Conservation (phyloP, 257 asterid genomes). For the Scutellaria minor region DNA sequence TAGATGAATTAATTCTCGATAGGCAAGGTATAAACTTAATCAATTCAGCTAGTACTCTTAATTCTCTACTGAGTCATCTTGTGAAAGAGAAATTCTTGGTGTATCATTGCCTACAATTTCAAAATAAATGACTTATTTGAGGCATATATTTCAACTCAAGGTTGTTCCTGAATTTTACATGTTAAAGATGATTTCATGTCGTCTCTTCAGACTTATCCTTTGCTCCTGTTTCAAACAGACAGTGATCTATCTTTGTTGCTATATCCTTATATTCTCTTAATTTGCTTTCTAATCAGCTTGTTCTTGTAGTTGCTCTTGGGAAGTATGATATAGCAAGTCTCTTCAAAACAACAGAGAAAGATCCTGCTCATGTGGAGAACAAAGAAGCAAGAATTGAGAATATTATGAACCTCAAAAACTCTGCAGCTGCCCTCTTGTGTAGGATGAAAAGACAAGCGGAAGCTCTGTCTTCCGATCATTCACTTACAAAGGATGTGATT, state of each 20-base stretch:
- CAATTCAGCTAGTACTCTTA: constrained; percentile 8
- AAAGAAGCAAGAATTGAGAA: constrained; percentile 51
- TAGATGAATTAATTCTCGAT: constrained; percentile 58
- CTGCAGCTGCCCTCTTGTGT: constrained; percentile 73
- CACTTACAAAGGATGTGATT: constrained; percentile 60
- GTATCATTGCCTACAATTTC: not conserved
- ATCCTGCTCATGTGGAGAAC: constrained; percentile 33
- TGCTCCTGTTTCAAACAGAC: constrained; percentile 16
- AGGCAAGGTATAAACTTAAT: constrained; percentile 56
- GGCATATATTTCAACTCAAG: not conserved
- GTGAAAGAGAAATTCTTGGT: constrained; percentile 1
- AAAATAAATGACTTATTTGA: not conserved
- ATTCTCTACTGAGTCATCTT: not conserved
- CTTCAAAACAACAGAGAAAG: constrained; percentile 35
- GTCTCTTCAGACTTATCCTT: constrained; percentile 20
- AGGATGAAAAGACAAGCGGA: constrained; percentile 49
- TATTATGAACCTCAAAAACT: constrained; percentile 53
- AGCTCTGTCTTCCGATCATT: constrained; percentile 47
- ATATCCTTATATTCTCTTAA: constrained; percentile 5
- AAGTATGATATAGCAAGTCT: constrained; percentile 44
- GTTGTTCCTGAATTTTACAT: constrained; percentile 4
- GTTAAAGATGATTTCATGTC: constrained; percentile 11
- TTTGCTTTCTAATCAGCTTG: constrained; percentile 30
- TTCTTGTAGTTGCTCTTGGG: constrained; percentile 58
- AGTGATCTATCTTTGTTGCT: constrained; percentile 19